Percentiles rank a stretch among this genome's conserved stretches.
These are phyloP conservation scores for Macrolepiota dolichaula DNA, from an alignment of 768 basidiomycete genomes.

Conservation along the genomic window DNA sequence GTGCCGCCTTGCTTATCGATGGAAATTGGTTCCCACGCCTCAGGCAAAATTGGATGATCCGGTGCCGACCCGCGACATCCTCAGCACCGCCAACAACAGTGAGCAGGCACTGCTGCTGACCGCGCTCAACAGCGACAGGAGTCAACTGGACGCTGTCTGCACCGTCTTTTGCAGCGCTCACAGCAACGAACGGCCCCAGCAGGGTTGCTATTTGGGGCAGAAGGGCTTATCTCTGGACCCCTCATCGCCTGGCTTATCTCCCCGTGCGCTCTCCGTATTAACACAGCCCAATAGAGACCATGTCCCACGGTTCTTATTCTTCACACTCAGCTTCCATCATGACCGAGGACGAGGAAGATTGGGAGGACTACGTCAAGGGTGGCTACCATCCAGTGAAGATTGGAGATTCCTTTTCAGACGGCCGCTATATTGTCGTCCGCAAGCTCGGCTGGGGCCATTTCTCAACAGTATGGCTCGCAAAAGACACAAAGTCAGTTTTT, in stretches of 20 bases:
- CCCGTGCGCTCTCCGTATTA: neutral
- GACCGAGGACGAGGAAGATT: slow-evolving; percentile 92
- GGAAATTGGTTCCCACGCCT: slow-evolving; percentile 1
- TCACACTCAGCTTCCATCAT: slow-evolving; percentile 74
- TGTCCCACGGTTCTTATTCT: slow-evolving; percentile 75
- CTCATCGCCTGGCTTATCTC: slow-evolving; percentile 1
- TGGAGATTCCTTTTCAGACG: slow-evolving; percentile 86
- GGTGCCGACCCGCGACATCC: neutral
- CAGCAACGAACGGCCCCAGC: neutral
- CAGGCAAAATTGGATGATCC: slow-evolving; percentile 6
- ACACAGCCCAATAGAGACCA: slow-evolving; percentile 19
- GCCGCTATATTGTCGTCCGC: slow-evolving; percentile 84
- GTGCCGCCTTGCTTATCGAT: slow-evolving; percentile 3
- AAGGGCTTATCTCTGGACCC: slow-evolving; percentile 1
- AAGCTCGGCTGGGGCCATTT: slow-evolving; percentile 98
- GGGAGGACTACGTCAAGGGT: slow-evolving; percentile 81
- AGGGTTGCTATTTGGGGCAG: neutral
- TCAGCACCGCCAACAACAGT: neutral
- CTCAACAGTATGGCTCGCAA: slow-evolving; percentile 89
- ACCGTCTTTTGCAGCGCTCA: neutral
- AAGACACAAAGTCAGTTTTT: slow-evolving; percentile 67
- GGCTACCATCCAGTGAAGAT: slow-evolving; percentile 94
- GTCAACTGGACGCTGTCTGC: neutral
- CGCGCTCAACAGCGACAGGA: neutral
- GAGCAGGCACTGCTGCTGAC: neutral